Conservation (phyloP, 805 yeast species). For the Teunomyces aglyptinius region DNA sequence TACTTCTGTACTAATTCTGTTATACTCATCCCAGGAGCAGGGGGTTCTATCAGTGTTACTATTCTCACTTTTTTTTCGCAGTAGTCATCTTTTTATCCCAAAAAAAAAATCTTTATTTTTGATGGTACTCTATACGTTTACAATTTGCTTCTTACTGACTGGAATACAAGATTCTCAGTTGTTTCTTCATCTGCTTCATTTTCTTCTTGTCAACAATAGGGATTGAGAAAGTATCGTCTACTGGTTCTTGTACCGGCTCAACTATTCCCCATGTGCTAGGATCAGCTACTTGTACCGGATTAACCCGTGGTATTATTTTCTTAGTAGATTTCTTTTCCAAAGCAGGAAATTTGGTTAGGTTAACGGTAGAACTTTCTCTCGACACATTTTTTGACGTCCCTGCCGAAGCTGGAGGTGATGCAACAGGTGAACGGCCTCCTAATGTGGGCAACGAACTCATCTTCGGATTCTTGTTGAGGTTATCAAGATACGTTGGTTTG, state of each 20-base stretch:
- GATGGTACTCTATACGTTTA: neutral
- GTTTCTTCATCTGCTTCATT: conserved; percentile 12
- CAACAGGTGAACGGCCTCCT: conserved; percentile 5
- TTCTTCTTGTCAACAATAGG: conserved; percentile 10
- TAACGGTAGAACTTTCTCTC: conserved; percentile 12
- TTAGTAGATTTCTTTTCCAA: conserved; percentile 39
- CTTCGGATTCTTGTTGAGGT: conserved; percentile 11
- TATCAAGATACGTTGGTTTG: conserved; percentile 33
- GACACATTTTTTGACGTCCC: conserved; percentile 8
- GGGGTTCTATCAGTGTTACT: neutral
- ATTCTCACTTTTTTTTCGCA: neutral
- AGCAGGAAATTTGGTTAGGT: conserved; percentile 47
- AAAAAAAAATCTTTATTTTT: too few species aligned
- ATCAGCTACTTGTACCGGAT: conserved; percentile 34
- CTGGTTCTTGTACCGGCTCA: neutral
- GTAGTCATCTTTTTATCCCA: too few species aligned
- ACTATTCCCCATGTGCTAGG: conserved; percentile 27
- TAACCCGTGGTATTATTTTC: conserved; percentile 55
- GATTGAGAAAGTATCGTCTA: conserved; percentile 4
- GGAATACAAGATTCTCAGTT: conserved; percentile 7
- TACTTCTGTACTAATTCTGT: conserved; percentile 4
- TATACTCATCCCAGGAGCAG: neutral
- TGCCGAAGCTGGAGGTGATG: neutral
- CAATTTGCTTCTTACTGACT: neutral
- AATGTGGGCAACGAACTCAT: conserved; percentile 29